A percentile compares a stretch with the other conserved stretches of the same genome.
phyloP scores from a whole-genome alignment of 225 moss, liverwort and hornwort species.

The Marchantia paleacea region DNA sequence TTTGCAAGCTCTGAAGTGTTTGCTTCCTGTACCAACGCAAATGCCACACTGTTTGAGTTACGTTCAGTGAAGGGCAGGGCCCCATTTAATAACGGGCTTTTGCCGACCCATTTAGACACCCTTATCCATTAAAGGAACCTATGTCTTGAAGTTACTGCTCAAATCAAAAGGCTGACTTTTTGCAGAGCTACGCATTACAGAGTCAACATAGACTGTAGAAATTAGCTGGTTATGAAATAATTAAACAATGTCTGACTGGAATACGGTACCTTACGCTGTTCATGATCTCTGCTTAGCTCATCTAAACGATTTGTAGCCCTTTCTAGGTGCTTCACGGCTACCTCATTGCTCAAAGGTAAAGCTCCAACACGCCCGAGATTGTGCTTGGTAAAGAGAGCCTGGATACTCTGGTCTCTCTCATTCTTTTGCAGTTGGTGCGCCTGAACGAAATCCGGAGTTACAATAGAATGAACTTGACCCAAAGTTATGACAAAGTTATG shows the following conservation, averaged over 20 bases:
- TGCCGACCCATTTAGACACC: too few relatives aligned
- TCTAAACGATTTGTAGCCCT: constrained; percentile 60
- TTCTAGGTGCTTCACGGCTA: constrained; percentile 50
- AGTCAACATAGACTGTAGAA: too few relatives aligned
- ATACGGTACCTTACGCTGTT: constrained; percentile 53
- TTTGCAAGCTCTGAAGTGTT: constrained; percentile 53
- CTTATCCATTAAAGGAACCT: neutral
- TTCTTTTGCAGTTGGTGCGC: constrained; percentile 58
- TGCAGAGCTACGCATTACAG: neutral
- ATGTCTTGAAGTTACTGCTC: neutral
- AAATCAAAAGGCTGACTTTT: neutral
- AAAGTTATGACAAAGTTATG: too few relatives aligned
- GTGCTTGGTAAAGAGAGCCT: constrained; percentile 57
- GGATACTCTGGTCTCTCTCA: constrained; percentile 64
- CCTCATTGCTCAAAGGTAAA: constrained; percentile 59
- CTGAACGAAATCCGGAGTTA: constrained; percentile 37
- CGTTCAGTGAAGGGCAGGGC: neutral
- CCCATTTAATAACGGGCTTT: neutral
- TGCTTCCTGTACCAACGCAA: constrained; percentile 42
- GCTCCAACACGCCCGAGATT: constrained; percentile 60
- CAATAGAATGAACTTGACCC: neutral
- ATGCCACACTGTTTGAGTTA: neutral
- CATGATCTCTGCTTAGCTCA: constrained; percentile 60
- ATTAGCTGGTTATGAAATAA: neutral
- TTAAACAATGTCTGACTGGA: neutral